phyloP scores from a whole-genome alignment of 352 stramenopile genomes.

The Pythium diclinum region DNA sequence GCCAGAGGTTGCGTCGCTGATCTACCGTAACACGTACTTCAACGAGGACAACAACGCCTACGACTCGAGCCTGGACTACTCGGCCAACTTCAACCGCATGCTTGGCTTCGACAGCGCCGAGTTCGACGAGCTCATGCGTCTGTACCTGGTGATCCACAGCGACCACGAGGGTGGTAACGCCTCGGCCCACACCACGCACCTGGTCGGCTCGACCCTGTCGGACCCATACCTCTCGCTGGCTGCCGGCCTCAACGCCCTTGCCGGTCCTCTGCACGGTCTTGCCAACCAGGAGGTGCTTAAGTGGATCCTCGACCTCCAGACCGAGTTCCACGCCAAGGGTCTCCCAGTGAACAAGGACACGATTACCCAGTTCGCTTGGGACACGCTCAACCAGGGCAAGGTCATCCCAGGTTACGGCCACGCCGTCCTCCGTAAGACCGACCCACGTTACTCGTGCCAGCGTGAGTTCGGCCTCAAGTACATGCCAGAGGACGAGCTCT shows the following conservation, averaged over 20 bases:
- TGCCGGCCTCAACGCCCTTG: slow-evolving; percentile 96
- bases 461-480: slow-evolving; percentile 99
- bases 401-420: slow-evolving; percentile 98
- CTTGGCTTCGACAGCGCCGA: slow-evolving; percentile 94
- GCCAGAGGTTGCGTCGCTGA: slow-evolving; percentile 96
- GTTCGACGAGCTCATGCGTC: slow-evolving; percentile 99
- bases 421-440: slow-evolving; percentile 97
- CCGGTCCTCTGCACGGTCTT: slow-evolving; percentile 97
- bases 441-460: slow-evolving; percentile 99
- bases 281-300: slow-evolving; percentile 98
- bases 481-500: slow-evolving; percentile 98
- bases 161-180: slow-evolving; percentile 99
- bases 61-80: slow-evolving; percentile 97
- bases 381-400: slow-evolving; percentile 98
- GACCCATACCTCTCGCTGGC: slow-evolving; percentile 98
- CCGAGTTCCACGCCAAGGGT: slow-evolving; percentile 95
- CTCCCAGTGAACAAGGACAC: slow-evolving; percentile 97
- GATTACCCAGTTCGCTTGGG: slow-evolving; percentile 99
- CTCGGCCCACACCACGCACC: slow-evolving; percentile 97
- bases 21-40: slow-evolving; percentile 99
- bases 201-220: slow-evolving; percentile 96
- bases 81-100: slow-evolving; percentile 98
- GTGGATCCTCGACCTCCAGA: slow-evolving; percentile 94
- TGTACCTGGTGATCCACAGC: slow-evolving; percentile 99
- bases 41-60: slow-evolving; percentile 91